These are phyloP conservation scores for Arthrobotrys sinensis DNA, from an alignment of 2,329 filamentous ascomycete genomes.

Conservation along the genomic window DNA sequence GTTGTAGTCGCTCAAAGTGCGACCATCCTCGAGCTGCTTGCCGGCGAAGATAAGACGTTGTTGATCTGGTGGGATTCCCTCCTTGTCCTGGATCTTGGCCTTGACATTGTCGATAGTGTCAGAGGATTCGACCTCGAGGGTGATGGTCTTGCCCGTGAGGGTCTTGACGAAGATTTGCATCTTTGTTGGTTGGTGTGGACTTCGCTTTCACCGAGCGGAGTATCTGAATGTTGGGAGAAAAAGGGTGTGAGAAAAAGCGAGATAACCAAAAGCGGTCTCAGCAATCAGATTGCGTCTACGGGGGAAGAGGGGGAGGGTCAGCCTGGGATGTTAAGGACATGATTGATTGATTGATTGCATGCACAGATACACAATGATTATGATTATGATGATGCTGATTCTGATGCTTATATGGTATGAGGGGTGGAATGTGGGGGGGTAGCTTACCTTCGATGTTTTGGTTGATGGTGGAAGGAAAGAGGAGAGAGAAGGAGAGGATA, in stretches of 20 bases:
- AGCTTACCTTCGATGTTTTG: constrained; percentile 61
- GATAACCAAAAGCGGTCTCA: constrained; percentile 60
- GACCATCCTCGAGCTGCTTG: constrained; percentile 96
- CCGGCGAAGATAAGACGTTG: constrained; percentile 96
- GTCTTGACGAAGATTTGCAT: constrained; percentile 91
- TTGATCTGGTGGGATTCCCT: constrained; percentile 97
- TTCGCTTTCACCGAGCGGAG: constrained; percentile 59
- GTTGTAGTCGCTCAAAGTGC: constrained; percentile 83
- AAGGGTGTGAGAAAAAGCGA: constrained; percentile 51
- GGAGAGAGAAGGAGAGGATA: constrained; percentile 3
- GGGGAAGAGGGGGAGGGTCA: constrained; percentile 4
- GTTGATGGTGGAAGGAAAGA: constrained; percentile 40
- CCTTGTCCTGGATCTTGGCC: constrained; percentile 97
- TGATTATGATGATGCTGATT: background rate
- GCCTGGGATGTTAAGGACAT: background rate
- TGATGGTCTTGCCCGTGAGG: constrained; percentile 81
- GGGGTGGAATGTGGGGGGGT: constrained; percentile 2
- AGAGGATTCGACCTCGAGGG: constrained; percentile 72
- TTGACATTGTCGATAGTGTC: constrained; percentile 98
- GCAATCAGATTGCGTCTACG: constrained; percentile 60
- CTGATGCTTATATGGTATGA: background rate
- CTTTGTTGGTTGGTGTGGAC: constrained; percentile 14
- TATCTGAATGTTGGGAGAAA: constrained; percentile 40
- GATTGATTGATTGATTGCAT: background rate
- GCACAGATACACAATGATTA: no score